Conservation (phyloP, 2,329 filamentous ascomycete genomes). For the Pseudogymnoascus sp. region DNA sequence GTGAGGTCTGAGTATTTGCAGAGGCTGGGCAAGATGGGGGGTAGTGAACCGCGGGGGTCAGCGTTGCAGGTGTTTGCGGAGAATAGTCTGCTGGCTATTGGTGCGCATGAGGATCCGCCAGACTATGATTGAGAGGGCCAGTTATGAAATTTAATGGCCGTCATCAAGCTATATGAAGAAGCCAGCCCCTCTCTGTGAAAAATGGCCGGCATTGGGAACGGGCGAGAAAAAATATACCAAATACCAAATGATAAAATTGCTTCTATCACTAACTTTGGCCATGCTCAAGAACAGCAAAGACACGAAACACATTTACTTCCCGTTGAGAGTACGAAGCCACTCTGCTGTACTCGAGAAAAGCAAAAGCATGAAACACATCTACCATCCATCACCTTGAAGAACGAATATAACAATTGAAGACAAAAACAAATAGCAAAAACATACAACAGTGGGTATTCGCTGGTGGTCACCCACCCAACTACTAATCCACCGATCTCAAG, state of each 20-base stretch:
- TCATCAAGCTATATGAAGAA: neutral
- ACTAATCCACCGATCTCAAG: too few species aligned
- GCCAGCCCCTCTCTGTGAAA: neutral
- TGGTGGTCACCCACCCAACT: too few species aligned
- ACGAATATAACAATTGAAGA: too few species aligned
- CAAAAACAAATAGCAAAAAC: too few species aligned
- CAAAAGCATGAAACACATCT: too few species aligned
- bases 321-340: neutral
- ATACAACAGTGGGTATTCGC: too few species aligned
- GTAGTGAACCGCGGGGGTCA: neutral
- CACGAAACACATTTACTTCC: neutral
- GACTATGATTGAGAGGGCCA: neutral
- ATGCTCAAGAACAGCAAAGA: neutral
- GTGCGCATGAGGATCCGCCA: neutral
- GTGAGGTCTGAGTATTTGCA: neutral
- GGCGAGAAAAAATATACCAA: neutral
- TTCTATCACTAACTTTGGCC: neutral
- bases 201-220: neutral
- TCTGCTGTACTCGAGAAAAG: too few species aligned
- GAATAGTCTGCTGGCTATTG: neutral
- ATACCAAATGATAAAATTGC: neutral
- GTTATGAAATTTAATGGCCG: neutral
- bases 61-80: neutral
- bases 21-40: neutral
- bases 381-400: too few species aligned